A percentile compares a stretch with the other conserved stretches of the same genome.
phyloP scores from a whole-genome alignment of 805 yeast genomes.

The Yamadazyma paraphyllophila region DNA sequence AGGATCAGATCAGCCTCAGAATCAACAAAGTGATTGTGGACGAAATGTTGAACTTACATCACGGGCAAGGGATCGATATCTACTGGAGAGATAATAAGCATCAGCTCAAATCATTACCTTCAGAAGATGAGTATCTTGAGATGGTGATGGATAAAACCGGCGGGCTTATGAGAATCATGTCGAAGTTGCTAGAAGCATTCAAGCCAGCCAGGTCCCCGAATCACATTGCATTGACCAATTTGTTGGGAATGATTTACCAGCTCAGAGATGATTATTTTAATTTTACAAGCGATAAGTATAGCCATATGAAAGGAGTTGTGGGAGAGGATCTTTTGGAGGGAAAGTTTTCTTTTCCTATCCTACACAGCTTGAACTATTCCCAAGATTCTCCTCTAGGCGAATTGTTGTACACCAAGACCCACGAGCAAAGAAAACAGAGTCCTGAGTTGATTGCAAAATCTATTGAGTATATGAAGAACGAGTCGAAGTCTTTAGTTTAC shows the following conservation, averaged over 20 bases:
- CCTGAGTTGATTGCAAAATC: conserved; percentile 17
- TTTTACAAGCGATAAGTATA: conserved; percentile 47
- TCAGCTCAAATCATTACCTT: conserved; percentile 17
- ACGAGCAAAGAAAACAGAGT: conserved; percentile 16
- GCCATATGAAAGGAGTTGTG: conserved; percentile 68
- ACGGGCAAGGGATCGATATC: conserved; percentile 88
- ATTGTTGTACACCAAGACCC: conserved; percentile 18
- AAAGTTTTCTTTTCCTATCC: conserved; percentile 80
- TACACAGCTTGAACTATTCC: conserved; percentile 45
- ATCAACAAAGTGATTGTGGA: conserved; percentile 48
- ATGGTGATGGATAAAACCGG: conserved; percentile 91
- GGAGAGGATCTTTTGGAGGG: conserved; percentile 88
- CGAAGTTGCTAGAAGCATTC: conserved; percentile 53
- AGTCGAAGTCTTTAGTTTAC: conserved; percentile 25
- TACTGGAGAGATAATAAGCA: conserved; percentile 60
- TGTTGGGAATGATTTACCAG: conserved; percentile 82
- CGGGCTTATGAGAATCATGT: conserved; percentile 77
- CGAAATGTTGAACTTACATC: conserved; percentile 77
- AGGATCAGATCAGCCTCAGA: conserved; percentile 20
- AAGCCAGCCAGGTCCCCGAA: conserved; percentile 8
- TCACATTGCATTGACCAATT: conserved; percentile 55
- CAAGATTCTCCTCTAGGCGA: conserved; percentile 22
- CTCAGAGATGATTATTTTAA: conserved; percentile 83
- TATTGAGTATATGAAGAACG: conserved; percentile 21
- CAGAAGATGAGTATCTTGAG: conserved; percentile 50